These are phyloP conservation scores for Penicillium sp. DNA, from an alignment of 2,329 filamentous ascomycete genomes.

Conservation along the genomic window DNA sequence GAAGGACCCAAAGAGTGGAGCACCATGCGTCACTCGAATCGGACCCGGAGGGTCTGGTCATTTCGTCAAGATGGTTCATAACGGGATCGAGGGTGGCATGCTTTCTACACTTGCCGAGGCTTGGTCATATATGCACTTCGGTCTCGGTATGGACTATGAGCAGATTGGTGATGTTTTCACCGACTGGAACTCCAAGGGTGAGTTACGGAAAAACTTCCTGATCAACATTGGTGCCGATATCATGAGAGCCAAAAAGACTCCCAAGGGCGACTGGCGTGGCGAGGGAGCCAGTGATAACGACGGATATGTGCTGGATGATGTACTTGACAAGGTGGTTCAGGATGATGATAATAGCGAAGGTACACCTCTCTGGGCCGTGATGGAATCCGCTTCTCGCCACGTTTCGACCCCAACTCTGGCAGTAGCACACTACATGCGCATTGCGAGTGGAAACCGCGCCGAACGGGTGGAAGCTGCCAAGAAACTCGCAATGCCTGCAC, in stretches of 20 bases:
- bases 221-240: slow-evolving; percentile 66
- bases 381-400: slow-evolving; percentile 64
- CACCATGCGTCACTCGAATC: slow-evolving; percentile 63
- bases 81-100: slow-evolving; percentile 75
- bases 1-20: slow-evolving; percentile 60
- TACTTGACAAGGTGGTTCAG: slow-evolving; percentile 73
- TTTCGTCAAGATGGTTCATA: slow-evolving; percentile 77
- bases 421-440: slow-evolving; percentile 63
- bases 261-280: slow-evolving; percentile 38
- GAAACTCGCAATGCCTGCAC: slow-evolving; percentile 50
- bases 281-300: slow-evolving; percentile 40
- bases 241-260: slow-evolving; percentile 55
- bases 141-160: slow-evolving; percentile 62
- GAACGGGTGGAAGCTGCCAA: slow-evolving; percentile 59
- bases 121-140: slow-evolving; percentile 65
- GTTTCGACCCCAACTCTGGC: slow-evolving; percentile 68
- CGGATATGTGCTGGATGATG: slow-evolving; percentile 60
- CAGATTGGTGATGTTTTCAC: slow-evolving; percentile 64
- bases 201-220: slow-evolving; percentile 64
- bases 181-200: slow-evolving; percentile 63
- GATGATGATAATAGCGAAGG: slow-evolving; percentile 69
- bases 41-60: slow-evolving; percentile 68
- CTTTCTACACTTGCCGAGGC: slow-evolving; percentile 66
- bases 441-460: slow-evolving; percentile 64
- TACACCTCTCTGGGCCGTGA: slow-evolving; percentile 68